phyloP scores from a whole-genome alignment of 169 alveolate genomes.

The Eimeria acervulina region DNA sequence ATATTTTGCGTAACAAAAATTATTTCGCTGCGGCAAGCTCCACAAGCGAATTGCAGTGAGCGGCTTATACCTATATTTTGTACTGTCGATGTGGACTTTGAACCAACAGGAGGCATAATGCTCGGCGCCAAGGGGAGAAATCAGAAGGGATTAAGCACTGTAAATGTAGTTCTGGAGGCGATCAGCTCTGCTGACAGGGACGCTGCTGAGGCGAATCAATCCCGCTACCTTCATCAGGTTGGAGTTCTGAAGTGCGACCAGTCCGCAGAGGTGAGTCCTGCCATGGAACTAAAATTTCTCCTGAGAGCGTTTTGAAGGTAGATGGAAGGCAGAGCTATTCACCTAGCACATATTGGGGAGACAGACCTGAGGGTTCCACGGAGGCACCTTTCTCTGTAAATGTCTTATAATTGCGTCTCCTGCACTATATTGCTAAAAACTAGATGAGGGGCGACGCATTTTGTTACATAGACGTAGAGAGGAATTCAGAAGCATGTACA shows the following conservation, averaged over 20 bases:
- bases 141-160: slow-evolving; percentile 59
- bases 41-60: background rate
- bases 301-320: background rate
- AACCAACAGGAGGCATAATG: slow-evolving; percentile 75
- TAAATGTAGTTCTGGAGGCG: slow-evolving; percentile 65
- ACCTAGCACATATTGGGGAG: background rate
- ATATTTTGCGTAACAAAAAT: background rate
- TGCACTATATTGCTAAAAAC: background rate
- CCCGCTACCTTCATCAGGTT: slow-evolving; percentile 18
- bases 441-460: background rate
- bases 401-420: background rate
- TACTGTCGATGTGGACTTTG: background rate
- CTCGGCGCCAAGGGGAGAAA: slow-evolving; percentile 43
- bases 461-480: no score
- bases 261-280: slow-evolving; percentile 35
- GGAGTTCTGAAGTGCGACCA: slow-evolving; percentile 72
- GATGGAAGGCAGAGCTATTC: background rate
- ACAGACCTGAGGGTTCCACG: background rate
- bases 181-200: slow-evolving; percentile 80
- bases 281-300: background rate
- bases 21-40: background rate
- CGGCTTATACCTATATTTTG: background rate
- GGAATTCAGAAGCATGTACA: background rate
- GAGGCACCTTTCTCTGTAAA: background rate
- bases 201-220: slow-evolving; percentile 78